These are phyloP conservation scores for Phytophthora rubi DNA, from an alignment of 352 stramenopile species.

Conservation along the genomic window DNA sequence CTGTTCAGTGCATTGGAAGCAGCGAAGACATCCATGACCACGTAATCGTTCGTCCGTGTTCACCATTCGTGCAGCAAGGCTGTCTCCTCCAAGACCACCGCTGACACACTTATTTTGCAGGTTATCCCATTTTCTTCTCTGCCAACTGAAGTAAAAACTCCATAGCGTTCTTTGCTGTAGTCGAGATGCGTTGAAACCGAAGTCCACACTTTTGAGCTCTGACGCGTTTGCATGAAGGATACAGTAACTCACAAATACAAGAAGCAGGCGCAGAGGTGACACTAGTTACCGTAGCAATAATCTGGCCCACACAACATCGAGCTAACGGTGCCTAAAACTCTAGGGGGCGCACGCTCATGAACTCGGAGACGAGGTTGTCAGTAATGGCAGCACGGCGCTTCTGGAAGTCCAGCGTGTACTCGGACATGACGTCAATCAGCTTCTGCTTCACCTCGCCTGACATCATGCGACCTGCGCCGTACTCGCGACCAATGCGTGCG, in stretches of 20 bases:
- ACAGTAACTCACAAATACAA: conserved; percentile 33
- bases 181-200: conserved; percentile 23
- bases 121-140: conserved; percentile 1
- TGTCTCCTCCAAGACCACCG: conserved; percentile 27
- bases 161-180: conserved; percentile 17
- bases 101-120: conserved; percentile 17
- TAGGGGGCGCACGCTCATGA: conserved; percentile 95
- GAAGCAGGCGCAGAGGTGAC: conserved; percentile 15
- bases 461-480: conserved; percentile 95
- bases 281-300: not conserved
- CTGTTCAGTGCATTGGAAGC: too few species aligned
- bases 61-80: conserved; percentile 27
- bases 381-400: conserved; percentile 93
- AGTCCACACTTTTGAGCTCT: conserved; percentile 23
- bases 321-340: conserved; percentile 81
- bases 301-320: conserved; percentile 13
- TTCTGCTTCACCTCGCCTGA: conserved; percentile 98
- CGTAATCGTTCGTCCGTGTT: conserved; percentile 8
- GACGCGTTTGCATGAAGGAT: conserved; percentile 19
- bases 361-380: conserved; percentile 96
- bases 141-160: conserved; percentile 20
- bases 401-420: conserved; percentile 96
- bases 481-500: conserved; percentile 93
- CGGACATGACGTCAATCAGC: conserved; percentile 94
- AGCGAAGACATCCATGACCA: conserved; percentile 1